A percentile compares a stretch with the other conserved stretches of the same genome.
phyloP scores from a whole-genome alignment of 768 basidiomycete genomes.

The Lanmaoa rubissima region DNA sequence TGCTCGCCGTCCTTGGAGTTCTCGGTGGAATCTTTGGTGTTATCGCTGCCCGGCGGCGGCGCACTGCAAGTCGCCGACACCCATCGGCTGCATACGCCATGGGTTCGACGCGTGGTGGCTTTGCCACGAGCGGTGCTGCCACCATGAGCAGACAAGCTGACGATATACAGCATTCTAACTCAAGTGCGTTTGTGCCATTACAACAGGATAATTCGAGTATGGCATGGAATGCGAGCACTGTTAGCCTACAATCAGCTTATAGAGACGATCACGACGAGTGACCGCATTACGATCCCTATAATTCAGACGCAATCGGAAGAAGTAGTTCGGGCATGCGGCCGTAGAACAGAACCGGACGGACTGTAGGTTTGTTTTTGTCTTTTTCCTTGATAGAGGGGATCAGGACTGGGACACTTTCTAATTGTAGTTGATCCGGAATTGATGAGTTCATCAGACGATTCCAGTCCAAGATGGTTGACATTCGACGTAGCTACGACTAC shows the following conservation, averaged over 20 bases:
- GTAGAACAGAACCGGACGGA: conserved; percentile 17
- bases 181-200: conserved; percentile 71
- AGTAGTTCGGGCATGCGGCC: conserved; percentile 23
- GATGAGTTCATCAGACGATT: too few relatives aligned
- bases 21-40: conserved; percentile 42
- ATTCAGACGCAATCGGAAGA: conserved; percentile 24
- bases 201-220: conserved; percentile 58
- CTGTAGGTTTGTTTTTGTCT: background rate
- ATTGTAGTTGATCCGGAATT: too few relatives aligned
- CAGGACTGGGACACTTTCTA: conserved; percentile 10
- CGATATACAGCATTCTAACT: conserved; percentile 49
- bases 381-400: background rate
- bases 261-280: conserved; percentile 30
- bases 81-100: conserved; percentile 39
- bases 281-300: conserved; percentile 28
- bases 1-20: conserved; percentile 29
- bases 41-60: conserved; percentile 49
- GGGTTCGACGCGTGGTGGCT: conserved; percentile 33
- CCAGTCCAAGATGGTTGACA: too few relatives aligned
- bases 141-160: conserved; percentile 24
- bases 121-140: conserved; percentile 20
- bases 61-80: conserved; percentile 34
- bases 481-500: too few relatives aligned
- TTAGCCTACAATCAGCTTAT: conserved; percentile 43
- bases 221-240: conserved; percentile 57